Evolutionary conservation across 2,329 filamentous ascomycete species (phyloP), one percentile per base, ranked within the genome.

Genomic region (Chaetoscypha palmicola): DNA sequence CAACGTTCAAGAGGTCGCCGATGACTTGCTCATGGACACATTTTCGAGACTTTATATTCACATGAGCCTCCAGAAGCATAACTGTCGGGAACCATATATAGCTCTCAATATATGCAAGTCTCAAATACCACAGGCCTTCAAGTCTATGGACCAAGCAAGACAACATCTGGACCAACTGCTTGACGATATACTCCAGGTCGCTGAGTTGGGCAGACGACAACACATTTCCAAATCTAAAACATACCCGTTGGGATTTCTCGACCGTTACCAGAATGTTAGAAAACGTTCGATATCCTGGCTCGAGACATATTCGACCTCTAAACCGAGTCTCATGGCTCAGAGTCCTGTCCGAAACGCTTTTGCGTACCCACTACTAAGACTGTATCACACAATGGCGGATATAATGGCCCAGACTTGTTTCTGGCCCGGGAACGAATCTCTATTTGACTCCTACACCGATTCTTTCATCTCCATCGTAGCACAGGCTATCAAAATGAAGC

Each of bases 391-490:
- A 7, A 7, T 28, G 7, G 24, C 24, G 12, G 12, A 7, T 7
- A 12, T 28, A 7, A 28, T 28, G 24, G 12, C 24, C 7, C 7
- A 12, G 7, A 12, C 12, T 28, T 7, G 7, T 7, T 7, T 28
- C 12, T 28, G 24, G 24, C 24, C 24, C 7, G 24, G 24, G 7
- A 7, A 12, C 24, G 24, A 28, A 28, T 7, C 12, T 7, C 7
- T 7, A 12, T 28, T 28, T 12, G 24, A 28, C 24, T 7, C 7
- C 24, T 12, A 28, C 24, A 28, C 24, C 24, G 12, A 12, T 28
- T 7, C 7, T 12, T 28, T 28, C 24, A 12, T 28, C 24, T 28
- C 24, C 24, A 28, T 71, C 3, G 45, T 69, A n/a, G 40, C 39
- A 1, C 54, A 62, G 17, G 16, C 23, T 2, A 40, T 34, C 28